Evolutionary conservation across 257 asterid species (phyloP), one percentile per base, ranked within the genome.

Genomic region (Ligustrum vulgare): DNA sequence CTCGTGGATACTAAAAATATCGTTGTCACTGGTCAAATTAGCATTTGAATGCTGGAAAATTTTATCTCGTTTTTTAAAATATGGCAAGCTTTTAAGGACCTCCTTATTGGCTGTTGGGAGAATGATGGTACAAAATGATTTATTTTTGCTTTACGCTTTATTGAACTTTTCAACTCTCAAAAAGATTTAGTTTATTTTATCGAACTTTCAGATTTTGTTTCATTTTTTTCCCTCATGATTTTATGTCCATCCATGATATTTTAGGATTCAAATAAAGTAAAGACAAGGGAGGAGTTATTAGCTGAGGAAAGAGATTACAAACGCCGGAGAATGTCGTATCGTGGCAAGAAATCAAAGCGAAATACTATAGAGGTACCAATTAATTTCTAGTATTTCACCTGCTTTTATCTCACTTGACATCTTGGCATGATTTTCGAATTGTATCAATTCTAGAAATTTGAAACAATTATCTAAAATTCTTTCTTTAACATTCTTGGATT

Each of bases 241-340:
- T 66, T 66, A 45, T 41, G 15, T 36, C 39, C 71, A 62, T 75
- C 33, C 65, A n/a, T 51, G 20, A 6, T 43, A 65, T 65, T 76
- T 65, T 74, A 94, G 99, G 93, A 82, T 15, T 66, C 83, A 37
- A 84, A 83, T 79, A 91, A 79, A 85, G 70, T 62, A 72, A 95
- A 91, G 89, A 93, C 97, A 58, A 86, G 82, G 79, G 98, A 91
- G 84, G 98, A 95, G 79, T 82, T 94, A 82, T 81, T 95, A 80
- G 98, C 99, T 69, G 98, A 95, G 87, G 98, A 95, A 88, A 91
- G 99, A 88, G 98, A 95, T 82, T 95, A 95, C 80, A 93, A 93
- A 82, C 96, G 99, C 60, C 85, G 98, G 78, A 89, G 99, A 85
- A 91, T 83, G 93, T 93, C 97, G 67, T 95, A 92, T 75, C 98